phyloP scores from a whole-genome alignment of 306 rosid species.

The Prunus mongolica region DNA sequence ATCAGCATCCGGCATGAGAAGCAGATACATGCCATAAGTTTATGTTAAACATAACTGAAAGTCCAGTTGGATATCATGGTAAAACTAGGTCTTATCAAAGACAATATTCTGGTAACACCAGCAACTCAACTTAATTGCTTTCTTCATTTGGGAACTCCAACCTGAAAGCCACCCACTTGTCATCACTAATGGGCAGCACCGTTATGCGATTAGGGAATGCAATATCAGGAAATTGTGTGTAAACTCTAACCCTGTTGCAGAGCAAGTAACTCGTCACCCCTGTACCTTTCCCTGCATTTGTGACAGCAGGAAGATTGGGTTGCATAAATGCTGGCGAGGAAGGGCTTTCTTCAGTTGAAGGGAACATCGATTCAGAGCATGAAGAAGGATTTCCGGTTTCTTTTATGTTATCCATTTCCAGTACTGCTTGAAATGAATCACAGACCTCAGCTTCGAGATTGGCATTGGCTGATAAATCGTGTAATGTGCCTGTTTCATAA shows the following conservation, averaged over 20 bases:
- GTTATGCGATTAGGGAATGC: constrained; percentile 24
- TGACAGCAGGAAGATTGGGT: constrained; percentile 9
- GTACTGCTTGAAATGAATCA: constrained; percentile 6
- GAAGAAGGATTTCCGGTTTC: constrained; percentile 2
- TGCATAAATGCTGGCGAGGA: constrained; percentile 11
- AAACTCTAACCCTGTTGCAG: constrained; percentile 44
- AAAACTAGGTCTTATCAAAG: background rate
- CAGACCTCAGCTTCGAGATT: constrained; percentile 11
- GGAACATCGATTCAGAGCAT: background rate
- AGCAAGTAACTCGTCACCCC: constrained; percentile 26
- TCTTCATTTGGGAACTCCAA: constrained; percentile 39
- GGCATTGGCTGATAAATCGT: background rate
- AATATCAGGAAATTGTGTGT: constrained; percentile 34
- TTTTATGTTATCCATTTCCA: constrained; percentile 8
- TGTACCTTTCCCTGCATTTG: constrained; percentile 8
- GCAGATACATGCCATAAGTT: background rate
- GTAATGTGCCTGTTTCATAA: constrained; percentile 11
- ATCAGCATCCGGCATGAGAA: background rate
- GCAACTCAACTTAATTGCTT: constrained; percentile 1
- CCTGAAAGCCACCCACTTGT: constrained; percentile 44
- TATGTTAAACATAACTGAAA: background rate
- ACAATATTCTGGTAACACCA: background rate
- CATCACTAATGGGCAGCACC: constrained; percentile 40
- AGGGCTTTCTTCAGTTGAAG: constrained; percentile 8
- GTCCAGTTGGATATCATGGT: background rate